Conservation (phyloP, 78 protist genomes). For the Bigelowiella natans region DNA sequence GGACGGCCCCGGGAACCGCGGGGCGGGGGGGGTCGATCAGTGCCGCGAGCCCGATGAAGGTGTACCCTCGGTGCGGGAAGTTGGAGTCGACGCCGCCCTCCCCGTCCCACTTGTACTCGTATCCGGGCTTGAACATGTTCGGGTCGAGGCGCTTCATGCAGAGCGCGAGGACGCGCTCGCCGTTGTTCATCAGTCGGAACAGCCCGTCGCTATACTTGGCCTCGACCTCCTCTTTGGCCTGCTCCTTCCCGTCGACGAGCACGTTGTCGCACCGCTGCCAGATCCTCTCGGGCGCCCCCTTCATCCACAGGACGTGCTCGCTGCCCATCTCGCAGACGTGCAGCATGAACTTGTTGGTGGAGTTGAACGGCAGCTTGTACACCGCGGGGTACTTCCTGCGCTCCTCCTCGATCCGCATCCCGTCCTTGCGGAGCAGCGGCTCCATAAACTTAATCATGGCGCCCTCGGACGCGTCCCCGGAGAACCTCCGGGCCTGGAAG, state of each 20-base stretch:
- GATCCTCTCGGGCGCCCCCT: conserved; percentile 81
- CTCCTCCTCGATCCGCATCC: neutral
- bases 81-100: too few species aligned
- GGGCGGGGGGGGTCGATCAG: conserved; percentile 92
- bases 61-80: neutral
- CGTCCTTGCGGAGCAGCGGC: neutral
- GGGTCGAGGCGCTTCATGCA: conserved; percentile 9
- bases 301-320: conserved; percentile 27
- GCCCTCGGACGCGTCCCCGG: conserved; percentile 60
- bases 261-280: conserved; percentile 33
- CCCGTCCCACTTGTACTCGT: conserved; percentile 1
- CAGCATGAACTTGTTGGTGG: conserved; percentile 78
- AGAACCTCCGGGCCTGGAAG: conserved; percentile 16
- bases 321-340: conserved; percentile 29
- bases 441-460: conserved; percentile 61
- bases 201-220: neutral
- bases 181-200: conserved; percentile 19
- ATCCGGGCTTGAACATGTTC: neutral
- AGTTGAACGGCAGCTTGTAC: conserved; percentile 86
- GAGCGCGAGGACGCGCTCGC: conserved; percentile 59
- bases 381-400: neutral
- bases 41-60: conserved; percentile 26
- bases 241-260: conserved; percentile 27
- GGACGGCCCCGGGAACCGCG: conserved; percentile 72
- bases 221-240: neutral